Conservation (phyloP, 805 yeast genomes). For the Isabelozyma rhagii region DNA sequence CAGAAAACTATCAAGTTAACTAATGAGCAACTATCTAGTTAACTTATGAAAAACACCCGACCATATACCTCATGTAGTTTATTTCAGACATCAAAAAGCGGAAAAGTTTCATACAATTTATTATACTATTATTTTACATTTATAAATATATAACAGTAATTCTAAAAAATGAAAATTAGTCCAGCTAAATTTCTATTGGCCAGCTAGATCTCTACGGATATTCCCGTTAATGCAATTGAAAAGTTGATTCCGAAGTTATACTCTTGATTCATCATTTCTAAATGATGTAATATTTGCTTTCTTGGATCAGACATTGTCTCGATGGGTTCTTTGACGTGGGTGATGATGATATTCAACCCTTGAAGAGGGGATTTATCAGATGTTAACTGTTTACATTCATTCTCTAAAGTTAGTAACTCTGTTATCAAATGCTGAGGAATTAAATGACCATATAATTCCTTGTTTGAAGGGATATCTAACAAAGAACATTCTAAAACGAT, state of each 20-base stretch:
- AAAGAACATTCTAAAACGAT: slow-evolving; percentile 80
- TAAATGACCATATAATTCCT: slow-evolving; percentile 72
- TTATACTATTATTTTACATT: neutral
- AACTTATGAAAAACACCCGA: neutral
- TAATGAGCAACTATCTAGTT: slow-evolving; percentile 11
- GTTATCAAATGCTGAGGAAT: slow-evolving; percentile 60
- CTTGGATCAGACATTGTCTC: slow-evolving; percentile 64
- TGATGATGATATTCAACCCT: slow-evolving; percentile 47
- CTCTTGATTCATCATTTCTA: slow-evolving; percentile 36
- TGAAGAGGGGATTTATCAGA: slow-evolving; percentile 29
- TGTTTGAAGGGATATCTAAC: slow-evolving; percentile 23
- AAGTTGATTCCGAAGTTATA: slow-evolving; percentile 43
- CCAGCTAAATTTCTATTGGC: neutral
- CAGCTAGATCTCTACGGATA: slow-evolving; percentile 27
- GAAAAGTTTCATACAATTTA: slow-evolving; percentile 1
- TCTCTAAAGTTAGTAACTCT: slow-evolving; percentile 44
- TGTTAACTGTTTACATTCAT: slow-evolving; percentile 11
- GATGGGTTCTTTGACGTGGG: slow-evolving; percentile 48
- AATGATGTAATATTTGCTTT: slow-evolving; percentile 44
- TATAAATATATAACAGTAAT: neutral
- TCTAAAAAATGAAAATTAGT: neutral
- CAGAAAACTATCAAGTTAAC: slow-evolving; percentile 58
- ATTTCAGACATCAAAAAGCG: neutral
- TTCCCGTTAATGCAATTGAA: slow-evolving; percentile 56
- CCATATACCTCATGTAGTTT: neutral